phyloP scores from a whole-genome alignment of 2,329 filamentous ascomycete genomes.

The Bipolaris victoriae region DNA sequence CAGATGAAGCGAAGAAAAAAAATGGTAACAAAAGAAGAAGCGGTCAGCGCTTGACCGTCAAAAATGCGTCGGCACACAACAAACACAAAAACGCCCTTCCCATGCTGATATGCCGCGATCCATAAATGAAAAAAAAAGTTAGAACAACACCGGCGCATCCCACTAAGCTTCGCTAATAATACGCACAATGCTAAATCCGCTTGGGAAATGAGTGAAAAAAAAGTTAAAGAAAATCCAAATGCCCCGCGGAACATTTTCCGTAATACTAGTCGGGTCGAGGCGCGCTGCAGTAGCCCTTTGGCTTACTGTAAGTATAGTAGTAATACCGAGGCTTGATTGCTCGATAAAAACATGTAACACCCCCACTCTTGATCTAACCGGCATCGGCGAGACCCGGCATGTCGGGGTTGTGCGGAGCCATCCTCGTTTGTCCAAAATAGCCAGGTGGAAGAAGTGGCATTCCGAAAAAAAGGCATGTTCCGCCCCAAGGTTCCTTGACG shows the following conservation, averaged over 20 bases:
- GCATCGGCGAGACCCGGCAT: constrained; percentile 21
- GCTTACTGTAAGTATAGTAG: not conserved
- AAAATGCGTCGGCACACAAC: constrained; percentile 3
- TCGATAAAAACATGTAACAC: constrained; percentile 1
- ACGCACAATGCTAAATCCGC: constrained; percentile 4
- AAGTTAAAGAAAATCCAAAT: not conserved
- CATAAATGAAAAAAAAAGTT: not conserved
- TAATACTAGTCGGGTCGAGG: not conserved
- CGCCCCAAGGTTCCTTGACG: not conserved
- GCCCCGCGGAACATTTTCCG: not conserved
- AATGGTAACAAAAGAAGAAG: not conserved
- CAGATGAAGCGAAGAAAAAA: not conserved
- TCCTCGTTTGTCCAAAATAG: not conserved
- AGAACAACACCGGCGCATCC: not conserved
- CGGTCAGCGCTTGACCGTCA: constrained; percentile 23
- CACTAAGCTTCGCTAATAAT: constrained; percentile 4
- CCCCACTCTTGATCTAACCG: not conserved
- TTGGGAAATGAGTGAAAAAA: not conserved
- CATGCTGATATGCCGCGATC: constrained; percentile 1
- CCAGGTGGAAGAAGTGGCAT: not conserved
- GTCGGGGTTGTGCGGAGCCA: constrained; percentile 7
- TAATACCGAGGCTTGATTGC: not conserved
- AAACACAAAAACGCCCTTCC: not conserved
- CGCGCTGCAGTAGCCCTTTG: not conserved
- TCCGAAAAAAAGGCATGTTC: not conserved